Evolutionary conservation across 2,329 filamentous ascomycete species (phyloP).

Genomic region (Apiospora saccharicola): DNA sequence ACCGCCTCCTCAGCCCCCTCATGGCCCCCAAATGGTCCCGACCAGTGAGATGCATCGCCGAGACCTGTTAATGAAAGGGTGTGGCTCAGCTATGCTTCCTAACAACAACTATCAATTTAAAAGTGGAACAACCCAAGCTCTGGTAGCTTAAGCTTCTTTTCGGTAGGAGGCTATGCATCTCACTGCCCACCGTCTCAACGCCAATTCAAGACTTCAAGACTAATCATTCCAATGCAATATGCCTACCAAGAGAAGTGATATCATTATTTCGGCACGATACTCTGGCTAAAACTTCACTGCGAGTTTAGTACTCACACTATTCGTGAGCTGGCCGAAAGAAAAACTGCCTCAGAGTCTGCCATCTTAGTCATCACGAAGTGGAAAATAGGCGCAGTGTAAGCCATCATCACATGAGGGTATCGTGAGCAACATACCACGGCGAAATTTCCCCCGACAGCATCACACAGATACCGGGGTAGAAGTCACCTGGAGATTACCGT

Average conservation of each 20-base stretch:
- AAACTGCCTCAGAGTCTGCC: background rate
- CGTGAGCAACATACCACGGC: background rate
- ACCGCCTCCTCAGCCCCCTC: no score
- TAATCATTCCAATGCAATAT: background rate
- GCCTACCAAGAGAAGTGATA: background rate
- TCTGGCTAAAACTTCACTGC: background rate
- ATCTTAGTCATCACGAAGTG: background rate
- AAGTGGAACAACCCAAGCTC: no score
- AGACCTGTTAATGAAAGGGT: no score
- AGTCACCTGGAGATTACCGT: background rate
- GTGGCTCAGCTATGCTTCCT: background rate
- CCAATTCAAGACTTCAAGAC: background rate
- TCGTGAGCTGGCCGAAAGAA: background rate
- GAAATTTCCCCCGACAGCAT: background rate
- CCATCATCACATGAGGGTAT: background rate
- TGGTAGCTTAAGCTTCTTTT: no score
- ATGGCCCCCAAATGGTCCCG: no score
- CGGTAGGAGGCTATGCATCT: no score
- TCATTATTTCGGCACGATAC: background rate
- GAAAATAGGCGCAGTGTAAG: background rate
- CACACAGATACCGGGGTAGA: background rate
- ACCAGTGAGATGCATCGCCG: background rate
- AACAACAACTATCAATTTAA: background rate
- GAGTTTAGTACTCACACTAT: background rate
- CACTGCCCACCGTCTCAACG: no score